A percentile compares a stretch with the other conserved stretches of the same genome.
Evolutionary conservation across 768 basidiomycete genomes (phyloP).

Genomic region (Punctularia strigosozonata): DNA sequence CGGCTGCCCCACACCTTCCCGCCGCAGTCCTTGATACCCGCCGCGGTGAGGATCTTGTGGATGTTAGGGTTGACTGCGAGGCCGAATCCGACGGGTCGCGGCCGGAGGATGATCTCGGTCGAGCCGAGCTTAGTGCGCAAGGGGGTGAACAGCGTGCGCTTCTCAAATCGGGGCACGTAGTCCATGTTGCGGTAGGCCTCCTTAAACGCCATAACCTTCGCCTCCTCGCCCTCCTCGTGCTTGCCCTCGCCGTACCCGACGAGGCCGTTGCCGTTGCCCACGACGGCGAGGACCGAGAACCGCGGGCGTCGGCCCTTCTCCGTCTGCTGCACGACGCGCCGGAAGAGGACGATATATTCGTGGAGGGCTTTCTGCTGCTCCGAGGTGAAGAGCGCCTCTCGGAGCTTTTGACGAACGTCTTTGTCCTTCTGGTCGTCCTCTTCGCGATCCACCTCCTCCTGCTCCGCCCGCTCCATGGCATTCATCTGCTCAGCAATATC

Average conservation of each 20-base stretch:
- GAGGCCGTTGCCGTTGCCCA: conserved; percentile 75
- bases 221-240: conserved; percentile 41
- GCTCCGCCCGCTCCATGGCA: too few species aligned
- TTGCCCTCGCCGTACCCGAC: conserved; percentile 80
- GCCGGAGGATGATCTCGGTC: conserved; percentile 70
- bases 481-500: too few species aligned
- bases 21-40: conserved; percentile 89
- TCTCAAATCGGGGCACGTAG: conserved; percentile 87
- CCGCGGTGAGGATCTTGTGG: conserved; percentile 83
- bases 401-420: background rate
- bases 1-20: conserved; percentile 93
- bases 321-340: conserved; percentile 78
- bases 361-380: conserved; percentile 22
- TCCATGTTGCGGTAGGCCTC: conserved; percentile 85
- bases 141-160: conserved; percentile 91
- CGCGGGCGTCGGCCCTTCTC: conserved; percentile 83
- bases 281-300: conserved; percentile 50
- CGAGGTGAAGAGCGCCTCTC: conserved; percentile 5
- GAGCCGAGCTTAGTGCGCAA: conserved; percentile 77
- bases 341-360: conserved; percentile 28
- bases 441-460: too few species aligned
- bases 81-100: conserved; percentile 84
- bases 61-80: conserved; percentile 80
- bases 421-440: conserved; percentile 11
- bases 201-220: conserved; percentile 43